Conservation (phyloP, 75 land plant genomes). For the Pinus tabuliformis region DNA sequence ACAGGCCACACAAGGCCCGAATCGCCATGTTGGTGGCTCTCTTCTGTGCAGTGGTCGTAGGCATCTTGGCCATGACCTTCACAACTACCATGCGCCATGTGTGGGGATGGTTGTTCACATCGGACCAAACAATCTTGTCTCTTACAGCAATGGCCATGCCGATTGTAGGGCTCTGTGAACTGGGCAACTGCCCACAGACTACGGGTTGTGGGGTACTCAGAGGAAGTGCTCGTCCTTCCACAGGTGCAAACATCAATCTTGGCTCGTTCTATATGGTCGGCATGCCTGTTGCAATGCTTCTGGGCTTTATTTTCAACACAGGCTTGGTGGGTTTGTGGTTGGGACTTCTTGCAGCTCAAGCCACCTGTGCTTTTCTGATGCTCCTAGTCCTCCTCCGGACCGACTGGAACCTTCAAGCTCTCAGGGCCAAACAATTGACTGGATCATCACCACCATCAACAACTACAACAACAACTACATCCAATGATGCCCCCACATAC, state of each 20-base stretch:
- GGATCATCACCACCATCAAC: neutral
- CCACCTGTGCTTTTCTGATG: constrained; percentile 62
- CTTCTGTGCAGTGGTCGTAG: constrained; percentile 29
- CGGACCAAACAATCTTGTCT: constrained; percentile 34
- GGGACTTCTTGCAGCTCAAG: constrained; percentile 71
- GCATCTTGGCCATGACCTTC: constrained; percentile 44
- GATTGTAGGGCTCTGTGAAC: constrained; percentile 71
- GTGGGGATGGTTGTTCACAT: constrained; percentile 64
- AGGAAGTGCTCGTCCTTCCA: constrained; percentile 61
- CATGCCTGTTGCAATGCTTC: constrained; percentile 64
- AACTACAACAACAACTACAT: too few species aligned
- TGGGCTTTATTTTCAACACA: constrained; percentile 35
- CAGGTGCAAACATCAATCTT: constrained; percentile 62
- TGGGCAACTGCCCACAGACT: constrained; percentile 82
- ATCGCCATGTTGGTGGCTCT: constrained; percentile 39
- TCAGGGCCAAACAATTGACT: constrained; percentile 40
- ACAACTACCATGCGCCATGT: constrained; percentile 40
- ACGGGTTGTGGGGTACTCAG: constrained; percentile 71
- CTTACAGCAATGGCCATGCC: constrained; percentile 59
- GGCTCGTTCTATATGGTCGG: constrained; percentile 77
- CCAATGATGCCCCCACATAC: too few species aligned
- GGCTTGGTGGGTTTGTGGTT: constrained; percentile 74
- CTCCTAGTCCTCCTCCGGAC: constrained; percentile 45
- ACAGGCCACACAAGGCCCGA: constrained; percentile 39
- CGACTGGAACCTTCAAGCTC: constrained; percentile 57